phyloP scores from a whole-genome alignment of 2,329 filamentous ascomycete species.

The Pseudogymnoascus verrucosus region DNA sequence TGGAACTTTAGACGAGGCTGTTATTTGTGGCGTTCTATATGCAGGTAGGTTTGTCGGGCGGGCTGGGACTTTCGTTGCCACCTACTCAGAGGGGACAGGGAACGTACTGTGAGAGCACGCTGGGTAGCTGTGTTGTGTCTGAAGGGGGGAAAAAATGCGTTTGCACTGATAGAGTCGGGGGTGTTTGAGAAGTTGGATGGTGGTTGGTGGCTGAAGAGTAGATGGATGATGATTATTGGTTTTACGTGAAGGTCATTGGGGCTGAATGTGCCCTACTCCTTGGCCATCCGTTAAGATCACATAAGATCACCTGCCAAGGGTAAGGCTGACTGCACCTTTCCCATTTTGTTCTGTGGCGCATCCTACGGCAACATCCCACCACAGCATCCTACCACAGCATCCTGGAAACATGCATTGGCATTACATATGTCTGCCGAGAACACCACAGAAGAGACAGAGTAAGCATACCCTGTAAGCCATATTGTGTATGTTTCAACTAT shows the following conservation, averaged over 20 bases:
- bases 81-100: neutral
- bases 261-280: neutral
- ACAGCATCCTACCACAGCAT: neutral
- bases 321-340: neutral
- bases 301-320: neutral
- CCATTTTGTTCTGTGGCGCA: neutral
- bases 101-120: neutral
- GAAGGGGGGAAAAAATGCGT: neutral
- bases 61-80: neutral
- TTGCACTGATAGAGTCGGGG: neutral
- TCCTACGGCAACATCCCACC: neutral
- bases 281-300: neutral
- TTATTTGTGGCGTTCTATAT: neutral
- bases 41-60: neutral
- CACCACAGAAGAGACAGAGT: neutral
- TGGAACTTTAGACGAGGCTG: neutral
- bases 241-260: neutral
- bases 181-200: neutral
- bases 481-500: neutral
- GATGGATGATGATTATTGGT: neutral
- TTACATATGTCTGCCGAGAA: neutral
- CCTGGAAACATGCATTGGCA: neutral
- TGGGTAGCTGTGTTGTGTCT: neutral
- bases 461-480: neutral
- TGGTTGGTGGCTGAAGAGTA: neutral